phyloP scores from a whole-genome alignment of 495 filamentous ascomycete species.

The Cercophora sp. region DNA sequence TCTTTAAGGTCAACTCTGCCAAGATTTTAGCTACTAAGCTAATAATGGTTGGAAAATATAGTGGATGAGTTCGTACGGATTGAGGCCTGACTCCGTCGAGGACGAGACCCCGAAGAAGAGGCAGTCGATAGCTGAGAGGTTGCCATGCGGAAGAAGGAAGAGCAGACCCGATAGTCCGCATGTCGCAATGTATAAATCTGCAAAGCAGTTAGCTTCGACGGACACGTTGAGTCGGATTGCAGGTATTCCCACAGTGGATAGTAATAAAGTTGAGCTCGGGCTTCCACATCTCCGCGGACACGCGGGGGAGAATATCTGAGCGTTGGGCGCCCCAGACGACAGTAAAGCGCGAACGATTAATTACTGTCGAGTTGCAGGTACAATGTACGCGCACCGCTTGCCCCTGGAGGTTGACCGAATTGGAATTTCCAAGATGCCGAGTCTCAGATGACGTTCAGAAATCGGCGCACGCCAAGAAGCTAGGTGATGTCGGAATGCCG shows the following conservation, averaged over 20 bases:
- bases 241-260: neutral
- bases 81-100: neutral
- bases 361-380: neutral
- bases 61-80: neutral
- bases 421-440: too few species aligned
- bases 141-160: neutral
- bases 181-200: neutral
- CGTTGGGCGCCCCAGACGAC: too few species aligned
- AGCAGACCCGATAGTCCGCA: neutral
- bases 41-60: neutral
- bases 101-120: slow-evolving; percentile 1
- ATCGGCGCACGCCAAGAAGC: neutral
- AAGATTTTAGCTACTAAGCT: neutral
- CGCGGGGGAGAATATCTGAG: too few species aligned
- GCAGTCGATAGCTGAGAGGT: neutral
- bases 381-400: too few species aligned
- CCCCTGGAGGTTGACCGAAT: too few species aligned
- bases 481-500: neutral
- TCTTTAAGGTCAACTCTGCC: neutral
- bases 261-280: neutral
- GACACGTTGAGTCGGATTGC: neutral
- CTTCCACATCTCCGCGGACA: neutral
- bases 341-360: neutral
- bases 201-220: neutral
- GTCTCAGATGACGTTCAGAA: neutral